A percentile compares a stretch with the other conserved stretches of the same genome.
Evolutionary conservation across 176 grass and related monocot genomes (phyloP).

Genomic region (Oryza australiensis): DNA sequence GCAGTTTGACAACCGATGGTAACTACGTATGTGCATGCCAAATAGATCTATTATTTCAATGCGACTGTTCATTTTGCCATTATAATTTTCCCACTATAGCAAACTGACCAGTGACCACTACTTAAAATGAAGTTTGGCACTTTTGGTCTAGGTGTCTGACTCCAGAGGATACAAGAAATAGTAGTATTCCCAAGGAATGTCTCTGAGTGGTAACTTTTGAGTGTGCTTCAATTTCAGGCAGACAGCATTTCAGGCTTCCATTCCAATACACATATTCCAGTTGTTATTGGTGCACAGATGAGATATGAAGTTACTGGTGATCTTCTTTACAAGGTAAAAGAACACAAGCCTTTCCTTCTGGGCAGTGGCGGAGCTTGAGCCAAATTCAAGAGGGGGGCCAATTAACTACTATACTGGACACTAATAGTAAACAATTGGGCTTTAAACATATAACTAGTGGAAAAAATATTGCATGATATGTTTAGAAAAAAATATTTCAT

Average conservation of each 20-base stretch:
- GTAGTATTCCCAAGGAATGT: not conserved
- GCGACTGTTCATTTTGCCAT: no score
- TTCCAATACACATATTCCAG: slow-evolving; percentile 91
- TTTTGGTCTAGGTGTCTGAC: not conserved
- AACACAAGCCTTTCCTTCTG: slow-evolving; percentile 5
- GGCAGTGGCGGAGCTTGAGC: no score
- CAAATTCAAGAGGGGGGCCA: no score
- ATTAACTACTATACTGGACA: no score
- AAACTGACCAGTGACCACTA: not conserved
- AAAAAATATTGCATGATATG: no score
- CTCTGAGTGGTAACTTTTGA: slow-evolving; percentile 8
- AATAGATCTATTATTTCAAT: not conserved
- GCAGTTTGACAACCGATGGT: not conserved
- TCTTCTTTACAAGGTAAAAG: slow-evolving; percentile 89
- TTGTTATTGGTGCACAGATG: slow-evolving; percentile 90
- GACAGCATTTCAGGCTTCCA: slow-evolving; percentile 86
- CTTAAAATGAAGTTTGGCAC: not conserved
- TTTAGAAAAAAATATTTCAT: no score
- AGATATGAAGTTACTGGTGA: slow-evolving; percentile 94
- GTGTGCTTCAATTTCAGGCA: slow-evolving; percentile 53
- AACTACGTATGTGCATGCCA: not conserved
- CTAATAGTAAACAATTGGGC: no score
- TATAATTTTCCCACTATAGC: not conserved
- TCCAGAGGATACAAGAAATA: not conserved
- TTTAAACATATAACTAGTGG: no score